Base-by-base conservation (phyloP, 257 asterid species). In the Leonotis leonurus region DNA sequence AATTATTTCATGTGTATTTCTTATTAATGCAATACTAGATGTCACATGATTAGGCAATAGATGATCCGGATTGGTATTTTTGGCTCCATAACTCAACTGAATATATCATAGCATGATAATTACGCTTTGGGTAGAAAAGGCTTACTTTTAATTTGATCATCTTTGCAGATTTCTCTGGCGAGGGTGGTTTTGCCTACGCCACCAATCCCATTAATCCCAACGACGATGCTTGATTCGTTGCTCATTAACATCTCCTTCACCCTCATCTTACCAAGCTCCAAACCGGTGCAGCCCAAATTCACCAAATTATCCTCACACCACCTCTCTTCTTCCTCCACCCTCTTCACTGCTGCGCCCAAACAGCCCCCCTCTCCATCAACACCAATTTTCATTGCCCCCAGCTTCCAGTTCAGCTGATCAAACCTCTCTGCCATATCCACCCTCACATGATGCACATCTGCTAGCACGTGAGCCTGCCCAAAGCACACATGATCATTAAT, bases 121-220 rank as follows among this genome's bases (percentile, higher is more conserved):
- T n/a, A n/a, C n/a, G n/a, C n/a, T n/a, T n/a, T n/a, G n/a, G 0
- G 33, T 3, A 12, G 1, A 36, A 8, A 6, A 1, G 25, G 21
- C 84, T 69, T 70, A 88, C 98, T 77, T 65, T 51, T 80, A 25
- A 91, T 76, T 69, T 91, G 73, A 30, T 73, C 81, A 49, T 91
- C 98, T 62, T 71, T 78, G 75, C 77, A 85, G 62, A 91, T 78
- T 77, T 88, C 98, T 80, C 87, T 77, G 36, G 98, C 98, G 54
- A 91, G 90, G 16, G 96, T 91, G 44, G 98, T 88, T 73, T 91
- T 91, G 6, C 98, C 98, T 16, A 88, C 83, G 17, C 98, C 98
- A 0, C 96, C 94, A 14, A 91, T 88, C 17, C 98, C 98, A 56
- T 82, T 85, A 63, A 88, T 78, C 26, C 90, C 96, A 10, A 84